Conservation (phyloP, 306 rosid genomes). For the Abrus precatorius region DNA sequence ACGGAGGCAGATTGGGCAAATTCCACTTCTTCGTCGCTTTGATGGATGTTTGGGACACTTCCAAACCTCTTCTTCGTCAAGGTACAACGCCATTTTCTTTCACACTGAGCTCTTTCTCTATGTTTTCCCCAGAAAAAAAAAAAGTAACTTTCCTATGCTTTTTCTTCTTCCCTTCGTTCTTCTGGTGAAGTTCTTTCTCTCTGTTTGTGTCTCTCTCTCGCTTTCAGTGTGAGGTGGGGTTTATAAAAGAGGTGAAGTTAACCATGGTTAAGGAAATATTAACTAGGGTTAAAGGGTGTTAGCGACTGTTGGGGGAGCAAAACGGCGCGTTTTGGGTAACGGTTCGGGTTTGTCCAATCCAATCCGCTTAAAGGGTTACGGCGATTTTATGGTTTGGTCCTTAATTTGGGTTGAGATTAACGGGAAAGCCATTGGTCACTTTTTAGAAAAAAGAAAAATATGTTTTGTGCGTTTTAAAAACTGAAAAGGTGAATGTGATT, state of each 20-base stretch:
- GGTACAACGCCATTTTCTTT: constrained; percentile 68
- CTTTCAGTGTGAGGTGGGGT: constrained; percentile 49
- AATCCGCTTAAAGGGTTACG: neutral
- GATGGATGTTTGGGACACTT: constrained; percentile 91
- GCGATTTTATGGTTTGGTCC: constrained; percentile 15
- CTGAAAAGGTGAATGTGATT: constrained; percentile 45
- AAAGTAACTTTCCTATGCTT: neutral
- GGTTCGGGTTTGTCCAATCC: constrained; percentile 19
- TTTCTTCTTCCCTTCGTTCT: neutral
- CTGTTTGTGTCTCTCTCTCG: constrained; percentile 27
- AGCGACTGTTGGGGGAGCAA: constrained; percentile 1
- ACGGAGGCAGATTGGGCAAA: constrained; percentile 88
- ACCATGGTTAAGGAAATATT: constrained; percentile 58
- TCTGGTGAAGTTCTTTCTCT: neutral
- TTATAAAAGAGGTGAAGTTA: constrained; percentile 60
- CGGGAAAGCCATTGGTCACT: constrained; percentile 35
- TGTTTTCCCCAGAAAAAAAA: constrained; percentile 12
- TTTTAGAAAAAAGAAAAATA: neutral
- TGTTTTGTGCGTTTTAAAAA: constrained; percentile 1
- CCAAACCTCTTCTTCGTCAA: constrained; percentile 89
- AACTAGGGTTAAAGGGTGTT: constrained; percentile 47
- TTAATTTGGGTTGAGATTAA: neutral
- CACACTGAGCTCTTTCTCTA: constrained; percentile 11
- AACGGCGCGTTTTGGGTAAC: constrained; percentile 61
- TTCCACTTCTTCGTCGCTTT: constrained; percentile 79